Conservation (phyloP, 2,329 filamentous ascomycete species). For the Raffaelea arxii region DNA sequence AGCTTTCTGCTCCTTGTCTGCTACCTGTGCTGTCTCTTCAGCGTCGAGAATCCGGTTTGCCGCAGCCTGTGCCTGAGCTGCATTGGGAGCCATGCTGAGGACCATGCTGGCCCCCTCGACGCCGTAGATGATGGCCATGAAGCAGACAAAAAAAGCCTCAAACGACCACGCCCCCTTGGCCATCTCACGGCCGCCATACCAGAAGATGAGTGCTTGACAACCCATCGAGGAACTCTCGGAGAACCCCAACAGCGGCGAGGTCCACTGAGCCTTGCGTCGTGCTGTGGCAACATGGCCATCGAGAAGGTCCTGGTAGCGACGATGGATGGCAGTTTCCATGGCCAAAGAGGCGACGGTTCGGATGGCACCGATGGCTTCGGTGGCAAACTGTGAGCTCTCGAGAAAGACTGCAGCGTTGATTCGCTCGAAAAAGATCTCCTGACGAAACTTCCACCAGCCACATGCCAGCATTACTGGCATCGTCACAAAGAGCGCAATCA, state of each 20-base stretch:
- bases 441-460: neutral
- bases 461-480: neutral
- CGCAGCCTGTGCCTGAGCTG: neutral
- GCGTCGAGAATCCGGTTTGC: neutral
- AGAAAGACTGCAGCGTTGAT: neutral
- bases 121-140: neutral
- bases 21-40: neutral
- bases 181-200: neutral
- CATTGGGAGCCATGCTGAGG: neutral
- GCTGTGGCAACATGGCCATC: neutral
- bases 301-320: neutral
- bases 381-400: neutral
- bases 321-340: neutral
- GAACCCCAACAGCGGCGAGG: neutral
- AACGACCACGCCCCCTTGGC: neutral
- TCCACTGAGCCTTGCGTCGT: neutral
- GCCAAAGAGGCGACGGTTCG: neutral
- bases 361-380: neutral
- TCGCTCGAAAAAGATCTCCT: neutral
- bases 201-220: neutral
- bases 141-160: neutral
- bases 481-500: neutral
- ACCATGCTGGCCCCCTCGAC: neutral
- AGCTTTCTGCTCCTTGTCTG: slow-evolving; percentile 42
- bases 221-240: neutral